Percentiles rank a stretch among this genome's conserved stretches.
Conservation (phyloP, 495 filamentous ascomycete species). For the Talaromyces thailandensis region DNA sequence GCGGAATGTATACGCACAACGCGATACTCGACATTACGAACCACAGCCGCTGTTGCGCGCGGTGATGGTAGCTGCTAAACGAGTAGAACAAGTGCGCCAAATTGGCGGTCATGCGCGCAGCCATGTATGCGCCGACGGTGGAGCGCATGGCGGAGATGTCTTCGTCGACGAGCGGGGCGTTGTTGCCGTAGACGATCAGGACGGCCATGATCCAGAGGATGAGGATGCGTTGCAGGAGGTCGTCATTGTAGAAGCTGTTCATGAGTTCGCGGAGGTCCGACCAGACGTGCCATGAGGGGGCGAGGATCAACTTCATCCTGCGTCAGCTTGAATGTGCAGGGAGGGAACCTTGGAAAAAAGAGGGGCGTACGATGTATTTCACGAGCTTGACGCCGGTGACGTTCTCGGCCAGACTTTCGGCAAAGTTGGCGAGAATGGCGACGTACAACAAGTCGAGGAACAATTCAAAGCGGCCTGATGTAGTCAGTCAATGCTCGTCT, state of each 20-base stretch:
- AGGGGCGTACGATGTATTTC: slow-evolving; percentile 27
- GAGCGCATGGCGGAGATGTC: slow-evolving; percentile 30
- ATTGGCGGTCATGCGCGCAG: slow-evolving; percentile 19
- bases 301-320: slow-evolving; percentile 23
- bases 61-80: slow-evolving; percentile 29
- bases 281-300: slow-evolving; percentile 41
- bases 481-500: neutral
- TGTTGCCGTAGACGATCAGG: slow-evolving; percentile 38
- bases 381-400: slow-evolving; percentile 35
- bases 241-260: slow-evolving; percentile 43
- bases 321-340: neutral
- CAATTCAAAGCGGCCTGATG: slow-evolving; percentile 34
- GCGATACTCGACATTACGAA: slow-evolving; percentile 17
- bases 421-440: slow-evolving; percentile 34
- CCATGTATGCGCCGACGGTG: slow-evolving; percentile 31
- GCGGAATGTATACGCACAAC: slow-evolving; percentile 29
- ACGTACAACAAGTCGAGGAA: slow-evolving; percentile 43
- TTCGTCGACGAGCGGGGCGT: slow-evolving; percentile 32
- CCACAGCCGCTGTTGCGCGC: slow-evolving; percentile 27
- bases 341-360: neutral
- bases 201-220: slow-evolving; percentile 41
- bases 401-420: slow-evolving; percentile 34
- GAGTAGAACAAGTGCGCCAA: slow-evolving; percentile 24
- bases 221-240: slow-evolving; percentile 33
- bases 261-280: slow-evolving; percentile 37